Percentiles rank a stretch among this genome's conserved stretches.
These are phyloP conservation scores for Poterioochromonas sp. DNA, from an alignment of 352 stramenopile species.

Conservation along the genomic window DNA sequence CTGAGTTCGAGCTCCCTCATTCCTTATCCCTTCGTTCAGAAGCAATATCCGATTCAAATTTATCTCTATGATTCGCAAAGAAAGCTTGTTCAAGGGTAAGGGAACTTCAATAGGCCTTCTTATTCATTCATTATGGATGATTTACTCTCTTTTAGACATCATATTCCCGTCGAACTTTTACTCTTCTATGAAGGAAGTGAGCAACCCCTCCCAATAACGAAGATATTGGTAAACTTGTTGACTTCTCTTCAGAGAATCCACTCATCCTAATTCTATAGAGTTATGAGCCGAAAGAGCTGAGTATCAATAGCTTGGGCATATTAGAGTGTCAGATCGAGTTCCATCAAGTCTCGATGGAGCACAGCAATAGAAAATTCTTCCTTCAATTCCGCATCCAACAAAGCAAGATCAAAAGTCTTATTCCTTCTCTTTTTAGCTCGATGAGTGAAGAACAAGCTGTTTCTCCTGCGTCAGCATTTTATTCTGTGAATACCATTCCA, in stretches of 20 bases:
- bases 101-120: background rate
- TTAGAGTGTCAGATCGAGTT: background rate
- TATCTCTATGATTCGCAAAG: background rate
- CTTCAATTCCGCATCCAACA: background rate
- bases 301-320: background rate
- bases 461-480: background rate
- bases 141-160: background rate
- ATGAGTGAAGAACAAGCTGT: background rate
- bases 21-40: background rate
- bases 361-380: background rate
- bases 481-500: too few relatives aligned
- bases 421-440: background rate
- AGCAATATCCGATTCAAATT: background rate
- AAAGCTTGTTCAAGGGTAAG: slow-evolving; percentile 1
- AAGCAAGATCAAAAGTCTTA: background rate
- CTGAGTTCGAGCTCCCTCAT: too few relatives aligned
- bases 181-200: background rate
- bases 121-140: background rate
- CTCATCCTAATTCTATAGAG: background rate
- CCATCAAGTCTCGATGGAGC: background rate
- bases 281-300: background rate
- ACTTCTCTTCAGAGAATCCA: background rate
- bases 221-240: background rate
- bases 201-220: background rate
- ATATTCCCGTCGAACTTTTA: background rate